Base-by-base conservation (phyloP, 768 basidiomycete genomes). In the Tylopilus vinaceipallidus region DNA sequence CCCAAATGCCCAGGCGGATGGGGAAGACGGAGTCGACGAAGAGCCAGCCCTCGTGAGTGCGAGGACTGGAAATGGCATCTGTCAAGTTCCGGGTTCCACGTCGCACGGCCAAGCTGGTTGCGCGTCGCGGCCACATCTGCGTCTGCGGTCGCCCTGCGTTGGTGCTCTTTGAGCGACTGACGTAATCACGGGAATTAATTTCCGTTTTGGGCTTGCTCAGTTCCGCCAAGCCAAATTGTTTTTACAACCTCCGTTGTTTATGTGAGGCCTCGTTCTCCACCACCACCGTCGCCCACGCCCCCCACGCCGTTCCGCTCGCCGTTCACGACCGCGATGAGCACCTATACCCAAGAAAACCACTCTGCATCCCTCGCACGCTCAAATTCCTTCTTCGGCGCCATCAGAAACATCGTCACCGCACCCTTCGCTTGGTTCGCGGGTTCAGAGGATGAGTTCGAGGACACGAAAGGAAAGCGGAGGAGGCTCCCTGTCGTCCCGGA, bases 21-120 rank as follows among this genome's bases (percentile, higher is more conserved):
- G 90, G 91, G 64, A 91, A 91, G 29, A 92, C 78, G 2, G 86
- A 86, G 59, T 89, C 86, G 38, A 91, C 71, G 61, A 83, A 92
- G 23, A 91, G 65, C 77, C 82, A 86, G 2, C 71, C 82, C 46
- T 83, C 74, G 37, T 68, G 61, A n/a, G 61, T 54, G 55, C 59
- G 43, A 17, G 45, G 20, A 49, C 27, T 53, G 23, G 58, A 32
- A 38, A 39, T 13, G 38, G n/a, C 26, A 23, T 54, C 23, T 41
- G 63, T 55, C 34, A 55, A 33, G 38, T 41, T 50, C 35, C 58
- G 41, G 9, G 16, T 38, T 3, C 38, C 27, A 27, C 44, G 48
- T 27, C 49, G 56, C 27, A 38, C 49, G 38, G 47, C 27, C 11
- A 35, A 26, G 40, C 40, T 44, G 14, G 20, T 20, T 16, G 24